phyloP scores from a whole-genome alignment of 2,329 filamentous ascomycete genomes.

The Phyllosticta citriasiana region DNA sequence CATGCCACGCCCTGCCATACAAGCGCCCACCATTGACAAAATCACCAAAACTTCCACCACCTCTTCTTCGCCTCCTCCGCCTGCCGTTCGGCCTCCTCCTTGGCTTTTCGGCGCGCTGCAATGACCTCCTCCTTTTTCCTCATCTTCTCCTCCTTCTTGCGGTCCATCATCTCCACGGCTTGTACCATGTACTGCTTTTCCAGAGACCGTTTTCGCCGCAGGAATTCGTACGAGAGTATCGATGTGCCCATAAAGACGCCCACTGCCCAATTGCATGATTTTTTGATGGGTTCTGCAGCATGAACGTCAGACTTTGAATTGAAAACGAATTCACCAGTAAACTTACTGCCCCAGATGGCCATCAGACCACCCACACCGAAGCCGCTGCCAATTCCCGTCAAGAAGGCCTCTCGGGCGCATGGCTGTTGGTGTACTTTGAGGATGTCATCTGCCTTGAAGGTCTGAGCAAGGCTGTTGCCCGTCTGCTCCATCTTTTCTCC shows the following conservation, averaged over 20 bases:
- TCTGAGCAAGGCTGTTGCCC: conserved; percentile 43
- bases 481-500: conserved; percentile 32
- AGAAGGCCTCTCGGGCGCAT: conserved; percentile 71
- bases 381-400: conserved; percentile 74
- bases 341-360: conserved; percentile 64
- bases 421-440: conserved; percentile 65
- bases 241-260: conserved; percentile 61
- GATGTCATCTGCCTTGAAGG: conserved; percentile 58
- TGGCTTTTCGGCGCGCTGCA: conserved; percentile 31
- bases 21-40: not conserved
- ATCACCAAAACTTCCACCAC: conserved; percentile 17
- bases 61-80: conserved; percentile 23
- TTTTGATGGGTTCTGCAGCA: conserved; percentile 48
- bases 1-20: not conserved
- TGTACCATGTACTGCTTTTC: conserved; percentile 79
- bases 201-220: conserved; percentile 60
- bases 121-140: conserved; percentile 31
- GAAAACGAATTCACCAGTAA: not conserved
- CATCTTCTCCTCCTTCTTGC: conserved; percentile 48
- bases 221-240: conserved; percentile 73
- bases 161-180: conserved; percentile 71
- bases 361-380: conserved; percentile 65
- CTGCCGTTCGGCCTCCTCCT: conserved; percentile 31
- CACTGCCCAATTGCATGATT: conserved; percentile 77
- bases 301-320: conserved; percentile 12